Conservation (phyloP, 2,329 filamentous ascomycete genomes). For the Penicillium carneum region DNA sequence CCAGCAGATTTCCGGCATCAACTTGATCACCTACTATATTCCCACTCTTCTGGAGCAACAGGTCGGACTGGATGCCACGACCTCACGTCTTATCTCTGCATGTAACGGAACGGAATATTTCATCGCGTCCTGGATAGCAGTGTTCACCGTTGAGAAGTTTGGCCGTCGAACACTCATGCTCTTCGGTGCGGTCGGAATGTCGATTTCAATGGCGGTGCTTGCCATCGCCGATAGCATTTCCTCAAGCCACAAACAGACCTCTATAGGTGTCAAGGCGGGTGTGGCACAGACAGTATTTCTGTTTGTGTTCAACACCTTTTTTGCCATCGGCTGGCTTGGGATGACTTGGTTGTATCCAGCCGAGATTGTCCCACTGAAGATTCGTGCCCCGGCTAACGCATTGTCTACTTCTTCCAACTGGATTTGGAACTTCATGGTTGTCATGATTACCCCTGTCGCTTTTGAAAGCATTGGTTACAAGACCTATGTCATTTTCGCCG, state of each 20-base stretch:
- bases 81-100: neutral
- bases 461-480: slow-evolving; percentile 63
- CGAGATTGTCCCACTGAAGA: slow-evolving; percentile 63
- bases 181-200: slow-evolving; percentile 69
- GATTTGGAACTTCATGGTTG: slow-evolving; percentile 68
- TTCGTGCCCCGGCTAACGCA: slow-evolving; percentile 69
- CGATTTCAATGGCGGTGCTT: slow-evolving; percentile 64
- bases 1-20: neutral
- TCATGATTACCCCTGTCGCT: slow-evolving; percentile 68
- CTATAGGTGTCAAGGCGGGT: slow-evolving; percentile 30
- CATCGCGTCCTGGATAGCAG: slow-evolving; percentile 16
- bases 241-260: slow-evolving; percentile 9
- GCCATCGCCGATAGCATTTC: slow-evolving; percentile 39
- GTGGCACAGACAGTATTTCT: slow-evolving; percentile 51
- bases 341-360: slow-evolving; percentile 64
- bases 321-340: slow-evolving; percentile 69
- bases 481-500: slow-evolving; percentile 65
- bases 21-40: neutral
- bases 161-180: slow-evolving; percentile 66
- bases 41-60: neutral
- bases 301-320: slow-evolving; percentile 73
- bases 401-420: slow-evolving; percentile 68
- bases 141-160: slow-evolving; percentile 52
- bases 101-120: neutral
- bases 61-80: neutral